Percentiles rank a stretch among this genome's conserved stretches.
phyloP scores from a whole-genome alignment of 1,139 yeast species.

The Pichia sp. region DNA sequence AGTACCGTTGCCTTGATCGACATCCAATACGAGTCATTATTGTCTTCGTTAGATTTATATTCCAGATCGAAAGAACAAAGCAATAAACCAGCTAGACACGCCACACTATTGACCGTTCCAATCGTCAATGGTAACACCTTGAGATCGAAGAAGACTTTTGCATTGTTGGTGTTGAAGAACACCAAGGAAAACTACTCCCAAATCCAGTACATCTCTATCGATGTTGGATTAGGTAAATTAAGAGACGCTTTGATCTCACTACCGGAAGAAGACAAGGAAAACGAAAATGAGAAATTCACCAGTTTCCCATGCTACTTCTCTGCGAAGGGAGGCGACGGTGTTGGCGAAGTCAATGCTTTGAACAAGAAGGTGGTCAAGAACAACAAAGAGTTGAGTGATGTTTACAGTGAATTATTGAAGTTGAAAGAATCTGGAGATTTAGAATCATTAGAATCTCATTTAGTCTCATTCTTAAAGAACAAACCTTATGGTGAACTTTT shows the following conservation, averaged over 20 bases:
- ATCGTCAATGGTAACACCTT: slow-evolving; percentile 44
- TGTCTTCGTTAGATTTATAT: slow-evolving; percentile 39
- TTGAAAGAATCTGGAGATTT: slow-evolving; percentile 26
- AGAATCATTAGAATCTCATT: slow-evolving; percentile 22
- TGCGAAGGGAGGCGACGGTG: slow-evolving; percentile 26
- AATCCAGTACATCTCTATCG: slow-evolving; percentile 49
- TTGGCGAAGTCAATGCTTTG: slow-evolving; percentile 17
- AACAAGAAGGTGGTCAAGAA: slow-evolving; percentile 9
- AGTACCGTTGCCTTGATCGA: slow-evolving; percentile 44
- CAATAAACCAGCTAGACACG: slow-evolving; percentile 27
- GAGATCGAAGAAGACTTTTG: slow-evolving; percentile 42
- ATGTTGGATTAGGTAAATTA: slow-evolving; percentile 69
- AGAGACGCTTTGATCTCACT: slow-evolving; percentile 68
- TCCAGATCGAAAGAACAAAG: slow-evolving; percentile 27
- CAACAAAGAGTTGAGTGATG: slow-evolving; percentile 21
- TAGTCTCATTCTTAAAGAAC: slow-evolving; percentile 28
- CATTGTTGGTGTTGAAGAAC: slow-evolving; percentile 43
- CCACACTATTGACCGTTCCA: slow-evolving; percentile 38
- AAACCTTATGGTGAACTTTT: slow-evolving; percentile 14
- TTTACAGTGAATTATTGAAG: slow-evolving; percentile 18
- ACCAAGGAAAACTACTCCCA: slow-evolving; percentile 44
- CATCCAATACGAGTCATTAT: slow-evolving; percentile 42
- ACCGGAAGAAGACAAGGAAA: slow-evolving; percentile 10
- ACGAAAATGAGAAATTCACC: slow-evolving; percentile 10
- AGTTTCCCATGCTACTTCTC: slow-evolving; percentile 16